Conservation (phyloP, 768 basidiomycete species). For the Hericium alpestre region DNA sequence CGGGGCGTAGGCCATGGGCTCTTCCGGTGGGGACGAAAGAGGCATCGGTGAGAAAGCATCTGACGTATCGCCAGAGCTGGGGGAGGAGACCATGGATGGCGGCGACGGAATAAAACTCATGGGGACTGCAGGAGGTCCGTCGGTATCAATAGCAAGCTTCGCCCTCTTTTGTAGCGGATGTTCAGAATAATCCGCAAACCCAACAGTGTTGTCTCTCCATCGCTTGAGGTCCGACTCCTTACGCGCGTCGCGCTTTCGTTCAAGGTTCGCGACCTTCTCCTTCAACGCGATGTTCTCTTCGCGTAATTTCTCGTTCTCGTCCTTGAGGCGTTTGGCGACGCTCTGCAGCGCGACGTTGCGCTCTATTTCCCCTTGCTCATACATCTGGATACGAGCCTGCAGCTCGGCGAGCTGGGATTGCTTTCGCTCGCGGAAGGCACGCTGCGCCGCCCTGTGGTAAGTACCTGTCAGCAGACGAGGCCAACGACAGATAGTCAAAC, state of each 20-base stretch:
- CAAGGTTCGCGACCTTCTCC: slow-evolving; percentile 24
- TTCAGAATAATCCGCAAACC: slow-evolving; percentile 11
- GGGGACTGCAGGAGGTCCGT: slow-evolving; percentile 16
- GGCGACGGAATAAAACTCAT: slow-evolving; percentile 21
- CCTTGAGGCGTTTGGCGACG: slow-evolving; percentile 75
- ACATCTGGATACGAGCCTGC: slow-evolving; percentile 73
- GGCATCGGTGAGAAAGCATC: slow-evolving; percentile 24
- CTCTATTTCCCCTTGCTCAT: slow-evolving; percentile 87
- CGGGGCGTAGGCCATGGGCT: slow-evolving; percentile 18
- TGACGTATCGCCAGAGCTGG: slow-evolving; percentile 25
- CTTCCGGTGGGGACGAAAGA: slow-evolving; percentile 18
- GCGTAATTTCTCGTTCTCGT: slow-evolving; percentile 71
- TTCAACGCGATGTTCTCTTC: slow-evolving; percentile 56
- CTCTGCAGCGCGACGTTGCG: slow-evolving; percentile 77
- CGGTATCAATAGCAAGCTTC: slow-evolving; percentile 18
- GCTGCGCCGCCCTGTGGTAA: slow-evolving; percentile 65
- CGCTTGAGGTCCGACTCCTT: slow-evolving; percentile 41
- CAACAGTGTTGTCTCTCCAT: slow-evolving; percentile 39
- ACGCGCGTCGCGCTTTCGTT: slow-evolving; percentile 14
- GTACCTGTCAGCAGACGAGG: neutral
- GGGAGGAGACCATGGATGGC: slow-evolving; percentile 43
- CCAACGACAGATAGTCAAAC: neutral
- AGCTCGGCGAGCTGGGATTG: slow-evolving; percentile 82
- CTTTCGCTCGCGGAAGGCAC: slow-evolving; percentile 83
- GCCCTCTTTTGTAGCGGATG: slow-evolving; percentile 29